Base-by-base conservation (phyloP, 768 basidiomycete genomes). In the Lyophyllum atratum region DNA sequence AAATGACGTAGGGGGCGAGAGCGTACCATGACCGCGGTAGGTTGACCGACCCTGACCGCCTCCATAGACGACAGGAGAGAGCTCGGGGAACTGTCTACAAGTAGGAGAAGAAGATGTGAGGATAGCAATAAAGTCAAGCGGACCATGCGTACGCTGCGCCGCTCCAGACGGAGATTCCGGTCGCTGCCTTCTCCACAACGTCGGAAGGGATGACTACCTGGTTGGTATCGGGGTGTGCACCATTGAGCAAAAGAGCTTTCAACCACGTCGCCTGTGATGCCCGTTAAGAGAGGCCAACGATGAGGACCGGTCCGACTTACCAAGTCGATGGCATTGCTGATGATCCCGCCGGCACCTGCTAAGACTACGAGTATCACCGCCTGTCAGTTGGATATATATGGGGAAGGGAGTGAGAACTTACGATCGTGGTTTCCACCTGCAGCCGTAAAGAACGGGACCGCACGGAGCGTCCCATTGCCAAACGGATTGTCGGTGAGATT, bases 1-100 rank as follows among this genome's bases (percentile, higher is more conserved):
- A 14, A n/a, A 31, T n/a, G 42, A 9, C 37, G 4, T 2, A 2
- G 25, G 25, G 31, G n/a, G 17, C 17, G 2, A 44, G 15, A 15
- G 29, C 58, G 1, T 39, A 71, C 69, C 63, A 48, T 71, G 66
- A 0, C 70, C 69, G 12, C 69, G 56, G 47, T 71, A 74, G 10
- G 59, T 64, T 19, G 48, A 49, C 6, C 55, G 50, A 28, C 46
- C 46, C 49, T 68, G 69, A 3, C 66, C 72, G 5, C 68, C 70
- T 6, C 72, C 72, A 49, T 74, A 74, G 2, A 64, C 65, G 7
- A 56, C 39, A 11, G 62, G 59, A 7, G 63, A 65, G 15, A 70
- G 39, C 45, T 71, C 66, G 1, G 67, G 65, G 37, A 54, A 63
- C 17, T 44, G 52, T 17, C 60, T 59, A 24, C 3, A 52, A 10